Conservation (phyloP, 164 flowering plant genomes). For the Platanus orientalis region DNA sequence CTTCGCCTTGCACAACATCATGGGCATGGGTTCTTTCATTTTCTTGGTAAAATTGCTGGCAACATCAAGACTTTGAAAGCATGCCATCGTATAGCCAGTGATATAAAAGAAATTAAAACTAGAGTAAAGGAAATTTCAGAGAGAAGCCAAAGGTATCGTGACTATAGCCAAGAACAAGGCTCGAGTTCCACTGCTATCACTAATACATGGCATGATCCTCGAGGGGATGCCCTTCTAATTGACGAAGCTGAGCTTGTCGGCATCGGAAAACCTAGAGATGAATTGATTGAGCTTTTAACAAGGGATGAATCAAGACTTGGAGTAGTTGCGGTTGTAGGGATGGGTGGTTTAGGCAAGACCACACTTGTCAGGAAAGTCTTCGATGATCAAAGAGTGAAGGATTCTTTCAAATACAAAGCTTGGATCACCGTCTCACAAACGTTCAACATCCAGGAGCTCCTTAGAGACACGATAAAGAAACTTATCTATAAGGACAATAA, state of each 20-base stretch:
- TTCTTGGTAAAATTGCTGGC: not conserved
- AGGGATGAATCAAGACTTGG: not conserved
- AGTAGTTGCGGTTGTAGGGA: not conserved
- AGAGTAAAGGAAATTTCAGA: not conserved
- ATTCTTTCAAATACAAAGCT: not conserved
- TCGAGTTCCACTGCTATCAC: too few species aligned
- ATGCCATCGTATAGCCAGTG: not conserved
- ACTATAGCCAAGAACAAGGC: too few species aligned
- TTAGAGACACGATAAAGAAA: not conserved
- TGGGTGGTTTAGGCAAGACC: not conserved
- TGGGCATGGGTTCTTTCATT: not conserved
- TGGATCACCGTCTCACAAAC: not conserved
- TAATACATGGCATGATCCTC: not conserved
- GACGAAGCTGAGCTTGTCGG: not conserved
- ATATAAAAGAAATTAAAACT: not conserved
- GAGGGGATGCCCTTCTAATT: not conserved
- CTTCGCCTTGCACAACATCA: not conserved
- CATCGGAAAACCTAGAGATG: not conserved
- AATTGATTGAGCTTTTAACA: not conserved
- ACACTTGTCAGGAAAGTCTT: conserved; percentile 2
- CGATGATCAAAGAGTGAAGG: not conserved
- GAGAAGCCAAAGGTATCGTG: not conserved
- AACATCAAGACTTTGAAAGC: not conserved
- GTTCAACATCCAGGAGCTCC: not conserved
- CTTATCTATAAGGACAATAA: not conserved